Base-by-base conservation (phyloP, 495 filamentous ascomycete species). In the Penicillium antarcticum region DNA sequence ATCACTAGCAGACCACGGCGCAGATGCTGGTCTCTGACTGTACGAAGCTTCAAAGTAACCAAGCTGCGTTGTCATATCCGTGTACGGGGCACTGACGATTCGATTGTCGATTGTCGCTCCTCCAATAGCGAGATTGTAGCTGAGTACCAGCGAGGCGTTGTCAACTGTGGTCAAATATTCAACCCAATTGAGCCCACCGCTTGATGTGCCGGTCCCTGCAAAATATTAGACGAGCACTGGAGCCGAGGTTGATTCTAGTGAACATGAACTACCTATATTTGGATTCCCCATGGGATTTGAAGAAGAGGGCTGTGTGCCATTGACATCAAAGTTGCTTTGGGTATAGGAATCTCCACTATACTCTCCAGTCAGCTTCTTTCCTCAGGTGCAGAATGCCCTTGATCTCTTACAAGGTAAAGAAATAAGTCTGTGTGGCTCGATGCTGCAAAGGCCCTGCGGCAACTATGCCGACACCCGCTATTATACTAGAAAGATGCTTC, bases 201-300 rank as follows among this genome's bases (percentile, higher is more conserved):
- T 62, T 7, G 79, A 77, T 31, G 80, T 80, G 13, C 67, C 69
- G 41, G 67, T 72, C 32, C 80, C 80, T 61, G 4, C 11, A 9
- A 9, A n/a, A 0, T 16, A 16, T 19, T 42, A n/a, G 12, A 33
- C n/a, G 8, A 9, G 6, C 26, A 29, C 21, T 29, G 1, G 5
- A 42, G 17, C 11, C 13, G 33, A 49, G 8, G 2, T 31, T 43
- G 7, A 29, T 21, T 49, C 4, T 12, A 11, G 2, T 21, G 21
- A 17, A n/a, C 8, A 31, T 7, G 8, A 40, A 44, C 39, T 38
- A 71, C 70, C 70, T 26, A 73, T 55, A 7, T 56, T 29, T 5
- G 90, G 89, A 63, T 92, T 95, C 19, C 89, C 89, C 51, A 94
- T 73, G 0, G 89, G 88, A 62, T 91, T 89, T 8, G 57, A 55